Evolutionary conservation across 805 yeast species (phyloP).

Genomic region (Teunomyces stri): DNA sequence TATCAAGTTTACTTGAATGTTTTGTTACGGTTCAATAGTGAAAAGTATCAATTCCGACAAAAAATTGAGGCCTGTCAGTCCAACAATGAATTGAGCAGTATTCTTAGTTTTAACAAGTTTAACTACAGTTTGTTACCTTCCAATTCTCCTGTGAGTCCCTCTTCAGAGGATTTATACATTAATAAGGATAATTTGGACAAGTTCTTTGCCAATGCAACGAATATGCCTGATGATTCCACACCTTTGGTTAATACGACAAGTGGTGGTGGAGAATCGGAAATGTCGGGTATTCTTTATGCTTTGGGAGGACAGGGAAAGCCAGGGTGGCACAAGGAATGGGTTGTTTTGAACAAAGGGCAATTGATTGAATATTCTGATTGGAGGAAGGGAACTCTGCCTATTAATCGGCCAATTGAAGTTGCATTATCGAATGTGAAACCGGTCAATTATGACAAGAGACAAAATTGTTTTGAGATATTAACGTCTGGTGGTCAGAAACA

Average conservation of each 20-base stretch:
- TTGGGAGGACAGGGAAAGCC: slow-evolving; percentile 59
- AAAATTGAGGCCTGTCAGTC: slow-evolving; percentile 38
- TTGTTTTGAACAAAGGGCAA: slow-evolving; percentile 65
- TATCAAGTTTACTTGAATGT: slow-evolving; percentile 33
- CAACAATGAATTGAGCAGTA: slow-evolving; percentile 38
- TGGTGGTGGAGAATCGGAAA: slow-evolving; percentile 23
- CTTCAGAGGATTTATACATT: slow-evolving; percentile 15
- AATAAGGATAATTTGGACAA: slow-evolving; percentile 28
- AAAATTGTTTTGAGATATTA: slow-evolving; percentile 68
- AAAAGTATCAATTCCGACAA: slow-evolving; percentile 39
- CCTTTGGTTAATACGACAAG: slow-evolving; percentile 4
- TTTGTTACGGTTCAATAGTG: slow-evolving; percentile 38
- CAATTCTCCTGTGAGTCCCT: neutral
- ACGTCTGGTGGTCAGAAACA: slow-evolving; percentile 67
- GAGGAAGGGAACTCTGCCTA: slow-evolving; percentile 63
- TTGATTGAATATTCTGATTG: slow-evolving; percentile 75
- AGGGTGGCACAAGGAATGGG: slow-evolving; percentile 91
- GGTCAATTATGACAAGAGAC: slow-evolving; percentile 44
- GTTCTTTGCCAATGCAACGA: slow-evolving; percentile 20
- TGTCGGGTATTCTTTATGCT: slow-evolving; percentile 53
- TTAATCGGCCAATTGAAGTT: slow-evolving; percentile 67
- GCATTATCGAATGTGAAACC: slow-evolving; percentile 65
- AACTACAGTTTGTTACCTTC: slow-evolving; percentile 8
- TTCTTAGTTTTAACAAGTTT: slow-evolving; percentile 27
- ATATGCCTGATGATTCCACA: neutral